Evolutionary conservation across 2,329 filamentous ascomycete genomes (phyloP).

Genomic region (Sclerotinia borealis): DNA sequence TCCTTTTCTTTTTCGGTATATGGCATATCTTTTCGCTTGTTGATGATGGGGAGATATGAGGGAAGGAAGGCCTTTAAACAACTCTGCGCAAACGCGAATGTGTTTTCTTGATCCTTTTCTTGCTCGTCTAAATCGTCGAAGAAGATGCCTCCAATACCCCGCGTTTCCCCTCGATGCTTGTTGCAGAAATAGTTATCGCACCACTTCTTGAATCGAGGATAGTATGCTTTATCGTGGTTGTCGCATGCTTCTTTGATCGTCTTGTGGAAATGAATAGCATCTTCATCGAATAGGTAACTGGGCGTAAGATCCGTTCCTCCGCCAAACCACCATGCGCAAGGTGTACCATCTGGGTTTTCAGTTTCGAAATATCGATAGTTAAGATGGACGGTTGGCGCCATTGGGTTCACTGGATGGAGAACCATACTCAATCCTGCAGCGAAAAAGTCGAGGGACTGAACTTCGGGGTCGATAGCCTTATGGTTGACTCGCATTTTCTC

Average conservation of each 20-base stretch:
- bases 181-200: conserved; percentile 97
- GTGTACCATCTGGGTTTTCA: conserved; percentile 71
- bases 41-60: conserved; percentile 82
- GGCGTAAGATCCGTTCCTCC: conserved; percentile 93
- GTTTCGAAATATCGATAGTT: conserved; percentile 99
- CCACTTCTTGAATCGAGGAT: conserved; percentile 94
- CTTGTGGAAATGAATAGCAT: conserved; percentile 93
- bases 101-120: conserved; percentile 79
- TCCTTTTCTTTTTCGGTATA: conserved; percentile 81
- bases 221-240: conserved; percentile 86
- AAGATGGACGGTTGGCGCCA: conserved; percentile 94
- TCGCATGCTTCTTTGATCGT: conserved; percentile 91
- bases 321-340: conserved; percentile 95
- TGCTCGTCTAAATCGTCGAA: conserved; percentile 92
- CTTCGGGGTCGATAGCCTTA: conserved; percentile 73
- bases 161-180: conserved; percentile 80
- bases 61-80: conserved; percentile 83
- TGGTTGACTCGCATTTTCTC: conserved; percentile 92
- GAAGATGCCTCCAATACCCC: conserved; percentile 94
- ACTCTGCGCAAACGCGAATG: conserved; percentile 84
- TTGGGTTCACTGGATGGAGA: conserved; percentile 87
- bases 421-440: conserved; percentile 90
- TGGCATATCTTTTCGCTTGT: conserved; percentile 84
- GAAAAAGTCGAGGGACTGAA: conserved; percentile 89
- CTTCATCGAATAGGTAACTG: conserved; percentile 91